Base-by-base conservation (phyloP, 768 basidiomycete genomes). In the Chalciporus piperatus region DNA sequence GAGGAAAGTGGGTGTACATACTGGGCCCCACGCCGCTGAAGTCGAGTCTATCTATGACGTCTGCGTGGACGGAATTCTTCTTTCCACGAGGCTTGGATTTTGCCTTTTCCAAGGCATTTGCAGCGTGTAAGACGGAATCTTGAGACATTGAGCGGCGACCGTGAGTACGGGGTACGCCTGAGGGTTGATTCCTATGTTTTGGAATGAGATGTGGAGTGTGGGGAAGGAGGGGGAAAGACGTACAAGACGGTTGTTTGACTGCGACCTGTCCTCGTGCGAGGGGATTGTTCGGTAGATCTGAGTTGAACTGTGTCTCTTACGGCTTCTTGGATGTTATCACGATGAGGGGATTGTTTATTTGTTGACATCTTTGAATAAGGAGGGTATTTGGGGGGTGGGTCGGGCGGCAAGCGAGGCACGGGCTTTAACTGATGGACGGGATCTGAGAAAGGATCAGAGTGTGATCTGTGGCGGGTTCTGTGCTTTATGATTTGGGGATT, bases 21-120 rank as follows among this genome's bases (percentile, higher is more conserved):
- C 91, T 89, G 50, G 87, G 82, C 9, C 89, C 90, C 38, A 91
- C 87, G 61, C 91, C 86, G 16, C 87, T 87, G 53, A 82, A 88
- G 72, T 93, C 91, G 52, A 93, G 82, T 58, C 87, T 81, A 76
- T 93, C 91, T 71, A 93, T 93, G 60, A 90, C 84, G 75, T 93
- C 91, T 57, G 89, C 89, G 65, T 93, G 89, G 53, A 81, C 76
- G 19, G 87, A 91, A 51, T 83, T 82, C 72, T 90, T 92, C 80
- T 79, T 81, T 59, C 73, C 56, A 63, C 77, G 75, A 52, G 75
- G 63, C 64, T 81, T 84, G 62, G 56, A 55, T 58, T 75, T 81
- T 47, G 68, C 62, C 63, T 77, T 80, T 54, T 79, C 78, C 41
- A 74, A 67, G 50, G 63, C 63, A 38, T 69, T 70, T 45, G 69